These are phyloP conservation scores for Sporothrix mexicana DNA, from an alignment of 2,329 filamentous ascomycete genomes.

Conservation along the genomic window DNA sequence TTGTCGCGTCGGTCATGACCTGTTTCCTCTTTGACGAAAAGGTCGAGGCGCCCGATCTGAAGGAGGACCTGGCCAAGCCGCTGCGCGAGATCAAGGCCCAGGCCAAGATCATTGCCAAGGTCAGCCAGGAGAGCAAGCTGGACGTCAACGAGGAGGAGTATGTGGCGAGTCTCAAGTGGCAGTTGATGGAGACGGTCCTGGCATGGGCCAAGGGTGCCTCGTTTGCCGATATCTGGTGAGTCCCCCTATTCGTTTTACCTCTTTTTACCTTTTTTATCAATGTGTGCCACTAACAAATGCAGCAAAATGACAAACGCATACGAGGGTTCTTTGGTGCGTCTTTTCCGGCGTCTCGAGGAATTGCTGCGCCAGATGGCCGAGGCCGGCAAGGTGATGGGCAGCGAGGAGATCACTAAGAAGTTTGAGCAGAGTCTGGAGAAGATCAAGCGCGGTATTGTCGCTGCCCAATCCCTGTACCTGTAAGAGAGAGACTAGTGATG, in stretches of 20 bases:
- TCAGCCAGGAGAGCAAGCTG: conserved; percentile 93
- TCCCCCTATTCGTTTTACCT: conserved; percentile 39
- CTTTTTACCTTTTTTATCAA: not conserved
- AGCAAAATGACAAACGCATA: conserved; percentile 99
- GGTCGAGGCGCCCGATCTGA: conserved; percentile 75
- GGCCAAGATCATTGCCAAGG: conserved; percentile 86
- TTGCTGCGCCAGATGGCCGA: conserved; percentile 93
- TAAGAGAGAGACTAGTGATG: conserved; percentile 48
- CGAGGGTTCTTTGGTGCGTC: conserved; percentile 92
- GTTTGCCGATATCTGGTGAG: conserved; percentile 94
- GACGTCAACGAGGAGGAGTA: conserved; percentile 96
- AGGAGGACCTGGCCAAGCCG: conserved; percentile 85
- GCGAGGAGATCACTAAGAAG: conserved; percentile 88
- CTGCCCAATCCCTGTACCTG: conserved; percentile 90
- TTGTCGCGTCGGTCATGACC: conserved; percentile 83
- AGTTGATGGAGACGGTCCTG: conserved; percentile 96
- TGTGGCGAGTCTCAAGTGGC: conserved; percentile 84
- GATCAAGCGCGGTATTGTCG: conserved; percentile 91
- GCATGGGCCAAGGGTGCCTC: conserved; percentile 88
- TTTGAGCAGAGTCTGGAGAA: conserved; percentile 86
- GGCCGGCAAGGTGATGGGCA: conserved; percentile 97
- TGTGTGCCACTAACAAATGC: conserved; percentile 36
- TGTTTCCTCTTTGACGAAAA: conserved; percentile 99
- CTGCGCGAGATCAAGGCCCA: conserved; percentile 86
- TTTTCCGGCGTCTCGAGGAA: conserved; percentile 95